Conservation (phyloP, 345 rosid genomes). For the Durio zibethinus region DNA sequence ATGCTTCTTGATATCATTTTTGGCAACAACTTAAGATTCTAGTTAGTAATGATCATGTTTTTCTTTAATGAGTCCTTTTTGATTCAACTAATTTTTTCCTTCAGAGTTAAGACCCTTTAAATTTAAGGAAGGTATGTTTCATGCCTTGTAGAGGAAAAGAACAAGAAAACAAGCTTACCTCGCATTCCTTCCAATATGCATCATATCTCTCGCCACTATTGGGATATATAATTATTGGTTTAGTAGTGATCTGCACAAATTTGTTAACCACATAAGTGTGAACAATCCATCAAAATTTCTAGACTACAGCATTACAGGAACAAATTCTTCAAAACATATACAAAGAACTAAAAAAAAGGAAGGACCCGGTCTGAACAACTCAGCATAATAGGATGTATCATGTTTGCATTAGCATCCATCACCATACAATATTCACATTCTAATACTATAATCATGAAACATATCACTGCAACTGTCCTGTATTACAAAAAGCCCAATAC, state of each 20-base stretch:
- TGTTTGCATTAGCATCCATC: neutral
- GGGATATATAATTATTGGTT: slow-evolving; percentile 68
- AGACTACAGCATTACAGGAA: neutral
- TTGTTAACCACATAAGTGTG: neutral
- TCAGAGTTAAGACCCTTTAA: neutral
- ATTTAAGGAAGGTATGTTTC: neutral
- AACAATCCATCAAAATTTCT: neutral
- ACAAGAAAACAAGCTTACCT: slow-evolving; percentile 41
- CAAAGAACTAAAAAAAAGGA: neutral
- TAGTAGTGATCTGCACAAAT: slow-evolving; percentile 52
- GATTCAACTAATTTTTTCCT: neutral
- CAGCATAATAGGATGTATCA: neutral
- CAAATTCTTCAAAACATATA: neutral
- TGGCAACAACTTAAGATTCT: neutral
- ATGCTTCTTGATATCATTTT: neutral
- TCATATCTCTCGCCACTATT: slow-evolving; percentile 77
- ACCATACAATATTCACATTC: neutral
- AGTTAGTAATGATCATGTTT: neutral
- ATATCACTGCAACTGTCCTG: neutral
- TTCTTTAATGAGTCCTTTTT: neutral
- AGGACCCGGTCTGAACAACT: neutral
- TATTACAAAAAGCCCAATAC: neutral
- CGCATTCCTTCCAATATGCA: slow-evolving; percentile 59
- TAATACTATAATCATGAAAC: neutral
- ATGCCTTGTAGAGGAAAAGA: neutral